Evolutionary conservation across 2,329 filamentous ascomycete genomes (phyloP).

Genomic region (Stagonosporopsis vannaccii): DNA sequence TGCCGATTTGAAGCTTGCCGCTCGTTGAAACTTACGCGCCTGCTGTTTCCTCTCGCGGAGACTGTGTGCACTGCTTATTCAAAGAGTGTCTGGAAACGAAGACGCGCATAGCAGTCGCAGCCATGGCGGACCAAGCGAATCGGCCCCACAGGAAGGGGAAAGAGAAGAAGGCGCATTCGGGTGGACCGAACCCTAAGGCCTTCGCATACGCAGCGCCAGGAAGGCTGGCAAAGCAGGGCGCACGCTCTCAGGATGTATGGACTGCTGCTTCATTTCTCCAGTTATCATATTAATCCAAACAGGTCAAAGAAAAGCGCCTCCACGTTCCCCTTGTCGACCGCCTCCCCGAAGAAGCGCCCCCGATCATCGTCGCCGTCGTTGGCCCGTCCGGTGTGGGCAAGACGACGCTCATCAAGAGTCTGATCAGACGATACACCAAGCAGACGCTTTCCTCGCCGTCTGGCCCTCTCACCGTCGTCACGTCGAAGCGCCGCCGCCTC

Average conservation of each 20-base stretch:
- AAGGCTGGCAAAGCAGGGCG: conserved; percentile 76
- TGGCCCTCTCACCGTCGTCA: conserved; percentile 94
- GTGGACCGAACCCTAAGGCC: conserved; percentile 85
- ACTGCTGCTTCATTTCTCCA: background rate
- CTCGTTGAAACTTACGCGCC: conserved; percentile 12
- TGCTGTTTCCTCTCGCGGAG: background rate
- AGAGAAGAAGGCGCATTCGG: conserved; percentile 80
- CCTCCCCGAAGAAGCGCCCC: conserved; percentile 92
- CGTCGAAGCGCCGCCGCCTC: conserved; percentile 90
- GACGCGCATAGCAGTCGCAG: conserved; percentile 6
- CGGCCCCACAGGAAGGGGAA: conserved; percentile 86
- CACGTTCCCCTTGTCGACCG: conserved; percentile 97
- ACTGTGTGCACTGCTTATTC: background rate
- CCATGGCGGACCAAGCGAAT: conserved; percentile 76
- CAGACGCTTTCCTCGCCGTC: conserved; percentile 89
- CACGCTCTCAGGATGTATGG: conserved; percentile 73
- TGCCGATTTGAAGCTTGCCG: conserved; percentile 15
- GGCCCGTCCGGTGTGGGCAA: conserved; percentile 94
- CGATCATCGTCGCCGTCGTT: conserved; percentile 90
- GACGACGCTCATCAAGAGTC: conserved; percentile 92
- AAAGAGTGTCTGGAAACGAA: conserved; percentile 1
- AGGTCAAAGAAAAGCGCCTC: conserved; percentile 94
- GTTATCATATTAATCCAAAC: conserved; percentile 17
- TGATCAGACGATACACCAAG: conserved; percentile 94
- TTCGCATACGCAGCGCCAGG: conserved; percentile 86